Percentiles rank a stretch among this genome's conserved stretches.
phyloP scores from a whole-genome alignment of 129 eudicot genomes.

The Centaurea solstitialis region DNA sequence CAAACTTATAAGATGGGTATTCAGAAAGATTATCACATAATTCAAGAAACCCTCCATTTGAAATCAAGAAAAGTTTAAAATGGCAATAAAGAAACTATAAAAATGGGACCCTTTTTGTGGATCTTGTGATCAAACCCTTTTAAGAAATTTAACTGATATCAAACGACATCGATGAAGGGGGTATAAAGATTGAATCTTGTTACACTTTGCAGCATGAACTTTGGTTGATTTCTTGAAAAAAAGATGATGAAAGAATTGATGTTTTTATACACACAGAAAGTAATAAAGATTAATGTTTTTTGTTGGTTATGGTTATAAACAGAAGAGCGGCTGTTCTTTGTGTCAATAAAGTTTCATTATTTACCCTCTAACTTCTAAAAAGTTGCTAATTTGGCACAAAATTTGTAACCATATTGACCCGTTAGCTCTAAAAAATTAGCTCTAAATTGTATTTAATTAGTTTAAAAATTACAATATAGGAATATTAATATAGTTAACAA shows the following conservation, averaged over 20 bases:
- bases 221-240: conserved; percentile 1
- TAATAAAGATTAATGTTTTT: conserved; percentile 8
- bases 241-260: conserved; percentile 14
- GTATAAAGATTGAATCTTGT: conserved; percentile 31
- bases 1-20: not conserved
- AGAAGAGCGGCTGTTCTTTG: conserved; percentile 33
- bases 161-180: conserved; percentile 60
- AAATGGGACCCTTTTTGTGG: conserved; percentile 19
- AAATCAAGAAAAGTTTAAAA: conserved; percentile 1
- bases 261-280: conserved; percentile 22
- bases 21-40: conserved; percentile 9
- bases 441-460: no score
- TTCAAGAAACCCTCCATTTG: conserved; percentile 39
- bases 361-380: conserved; percentile 22
- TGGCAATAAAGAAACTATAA: not conserved
- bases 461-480: no score
- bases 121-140: conserved; percentile 27
- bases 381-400: conserved; percentile 3
- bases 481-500: no score
- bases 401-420: conserved; percentile 15
- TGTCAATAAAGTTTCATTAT: conserved; percentile 16
- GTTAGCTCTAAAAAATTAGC: no score
- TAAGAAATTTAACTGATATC: conserved; percentile 57
- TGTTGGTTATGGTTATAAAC: conserved; percentile 33
- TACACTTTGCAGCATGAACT: conserved; percentile 33